phyloP scores from a whole-genome alignment of 2,329 filamentous ascomycete genomes.

The Aphanocladium album region DNA sequence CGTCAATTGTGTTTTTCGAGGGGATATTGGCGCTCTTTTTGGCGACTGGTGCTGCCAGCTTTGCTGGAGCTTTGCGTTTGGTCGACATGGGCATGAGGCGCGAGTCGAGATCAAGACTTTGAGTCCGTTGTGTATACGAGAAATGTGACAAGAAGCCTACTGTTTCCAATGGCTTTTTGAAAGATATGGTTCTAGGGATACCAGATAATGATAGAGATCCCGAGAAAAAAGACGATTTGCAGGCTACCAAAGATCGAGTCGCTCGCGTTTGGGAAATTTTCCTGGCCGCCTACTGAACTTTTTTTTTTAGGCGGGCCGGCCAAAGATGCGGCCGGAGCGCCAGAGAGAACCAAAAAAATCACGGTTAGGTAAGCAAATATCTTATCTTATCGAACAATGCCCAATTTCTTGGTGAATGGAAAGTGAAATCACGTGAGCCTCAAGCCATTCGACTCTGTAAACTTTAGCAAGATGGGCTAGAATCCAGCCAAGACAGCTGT shows the following conservation, averaged over 20 bases:
- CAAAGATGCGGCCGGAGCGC: background rate
- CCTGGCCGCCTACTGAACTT: conserved; percentile 14
- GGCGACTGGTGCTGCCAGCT: conserved; percentile 51
- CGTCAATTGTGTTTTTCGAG: conserved; percentile 49
- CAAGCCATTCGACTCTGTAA: too few relatives aligned
- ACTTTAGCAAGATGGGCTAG: background rate
- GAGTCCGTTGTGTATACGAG: background rate
- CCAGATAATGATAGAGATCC: background rate
- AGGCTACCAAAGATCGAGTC: background rate
- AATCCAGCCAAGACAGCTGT: background rate
- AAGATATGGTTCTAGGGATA: background rate
- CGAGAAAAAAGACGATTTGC: background rate
- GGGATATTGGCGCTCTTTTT: conserved; percentile 48
- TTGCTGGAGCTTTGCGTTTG: conserved; percentile 55
- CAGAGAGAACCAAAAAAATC: background rate
- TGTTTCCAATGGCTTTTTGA: background rate
- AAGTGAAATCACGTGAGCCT: background rate
- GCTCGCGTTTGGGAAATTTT: conserved; percentile 13
- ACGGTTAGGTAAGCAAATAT: conserved; percentile 12
- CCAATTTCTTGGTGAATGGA: background rate
- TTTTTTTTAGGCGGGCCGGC: conserved; percentile 16
- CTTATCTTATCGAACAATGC: conserved; percentile 4
- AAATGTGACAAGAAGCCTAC: background rate
- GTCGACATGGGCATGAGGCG: conserved; percentile 45
- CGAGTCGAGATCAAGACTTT: background rate